Base-by-base conservation (phyloP, 148 eudicot species). In the Diospyros lotus region DNA sequence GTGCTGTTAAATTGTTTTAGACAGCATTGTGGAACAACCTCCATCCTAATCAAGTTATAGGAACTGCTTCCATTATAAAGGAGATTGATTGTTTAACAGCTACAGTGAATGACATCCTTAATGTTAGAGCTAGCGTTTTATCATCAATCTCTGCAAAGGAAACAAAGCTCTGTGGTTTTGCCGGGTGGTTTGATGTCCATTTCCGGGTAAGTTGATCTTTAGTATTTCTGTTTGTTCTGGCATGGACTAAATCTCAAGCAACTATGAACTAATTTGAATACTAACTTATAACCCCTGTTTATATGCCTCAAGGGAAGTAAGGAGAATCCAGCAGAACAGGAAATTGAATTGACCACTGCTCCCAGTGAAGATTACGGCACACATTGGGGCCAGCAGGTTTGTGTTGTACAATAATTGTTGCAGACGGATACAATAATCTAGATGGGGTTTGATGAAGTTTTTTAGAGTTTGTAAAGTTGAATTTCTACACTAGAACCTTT, bases 331-430 rank as follows among this genome's bases (percentile, higher is more conserved):
- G 91, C 93, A 48, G 76, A 80, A 66, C 40, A 76, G 15, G 97
- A 92, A 50, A 73, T 95, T 54, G 94, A 91, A 87, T 82, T 95
- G 88, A 78, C 98, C 54, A 95, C 99, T 71, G 97, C 94, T 75
- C 99, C 99, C 9, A 85, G 91, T 75, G 85, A 76, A 72, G 78
- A 88, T 65, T 13, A 54, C 58, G 71, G 89, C 76, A 95, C 99
- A 40, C 99, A 95, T 78, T 95, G 99, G 99, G 99, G 99, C 74
- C 99, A 95, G 84, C 99, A 95, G 89, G 99, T 93, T 78, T 68
- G 93, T 82, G 73, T 28, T 28, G 28, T 28, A 28, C 28, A 28
- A 28, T 40, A 45, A 60, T 40, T 67, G 45, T 2, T 66, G 14
- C 9, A 52, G 66, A 18, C 9, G 43, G 66, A 18, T 6, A 42